Percentiles rank a stretch among this genome's conserved stretches.
Evolutionary conservation across 1,139 yeast species (phyloP).

Genomic region (Scheffersomyces insectosa): DNA sequence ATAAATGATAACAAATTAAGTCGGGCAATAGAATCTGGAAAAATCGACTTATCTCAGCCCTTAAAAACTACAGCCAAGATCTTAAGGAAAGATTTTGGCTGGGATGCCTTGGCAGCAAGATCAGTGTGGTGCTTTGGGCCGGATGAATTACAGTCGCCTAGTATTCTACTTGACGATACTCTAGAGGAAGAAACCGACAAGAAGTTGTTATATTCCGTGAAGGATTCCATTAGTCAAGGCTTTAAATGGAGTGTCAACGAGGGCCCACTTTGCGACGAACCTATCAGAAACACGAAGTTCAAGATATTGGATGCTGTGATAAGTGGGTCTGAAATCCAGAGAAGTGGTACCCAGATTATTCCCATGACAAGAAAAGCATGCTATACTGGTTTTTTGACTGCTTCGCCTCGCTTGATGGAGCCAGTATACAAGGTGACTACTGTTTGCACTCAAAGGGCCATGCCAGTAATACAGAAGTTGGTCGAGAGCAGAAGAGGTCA

Average conservation of each 20-base stretch:
- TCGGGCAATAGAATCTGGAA: constrained; percentile 58
- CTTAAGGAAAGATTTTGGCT: constrained; percentile 59
- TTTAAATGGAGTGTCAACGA: constrained; percentile 82
- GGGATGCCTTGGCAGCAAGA: constrained; percentile 86
- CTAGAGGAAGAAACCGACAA: constrained; percentile 68
- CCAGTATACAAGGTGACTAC: constrained; percentile 72
- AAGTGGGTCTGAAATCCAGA: constrained; percentile 46
- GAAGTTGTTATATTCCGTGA: constrained; percentile 43
- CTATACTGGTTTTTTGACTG: constrained; percentile 75
- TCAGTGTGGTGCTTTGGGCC: constrained; percentile 85
- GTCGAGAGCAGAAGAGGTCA: constrained; percentile 64
- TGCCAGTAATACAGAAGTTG: constrained; percentile 46
- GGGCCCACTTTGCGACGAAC: constrained; percentile 91
- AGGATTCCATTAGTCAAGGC: constrained; percentile 66
- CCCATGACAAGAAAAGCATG: constrained; percentile 87
- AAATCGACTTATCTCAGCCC: constrained; percentile 39
- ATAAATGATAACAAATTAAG: constrained; percentile 51
- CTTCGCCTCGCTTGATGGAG: constrained; percentile 78
- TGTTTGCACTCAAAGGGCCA: constrained; percentile 52
- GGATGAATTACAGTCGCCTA: constrained; percentile 52
- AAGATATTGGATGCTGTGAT: constrained; percentile 64
- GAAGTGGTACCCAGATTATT: constrained; percentile 73
- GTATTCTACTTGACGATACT: constrained; percentile 72
- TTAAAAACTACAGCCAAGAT: constrained; percentile 49
- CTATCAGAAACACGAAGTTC: constrained; percentile 70